Conservation (phyloP, 2,329 filamentous ascomycete genomes). For the Ophiostoma triangulosporum region DNA sequence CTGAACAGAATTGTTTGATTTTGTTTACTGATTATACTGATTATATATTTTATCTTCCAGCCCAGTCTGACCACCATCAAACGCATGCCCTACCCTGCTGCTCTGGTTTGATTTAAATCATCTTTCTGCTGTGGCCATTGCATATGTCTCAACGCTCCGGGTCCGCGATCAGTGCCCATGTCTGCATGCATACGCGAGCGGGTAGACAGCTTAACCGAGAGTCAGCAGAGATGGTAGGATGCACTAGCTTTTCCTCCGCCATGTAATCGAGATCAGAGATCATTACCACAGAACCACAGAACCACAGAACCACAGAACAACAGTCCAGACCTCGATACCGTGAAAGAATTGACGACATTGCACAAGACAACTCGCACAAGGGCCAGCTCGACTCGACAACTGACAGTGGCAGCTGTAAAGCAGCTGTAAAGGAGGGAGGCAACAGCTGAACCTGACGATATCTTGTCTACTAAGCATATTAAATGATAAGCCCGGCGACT, state of each 20-base stretch:
- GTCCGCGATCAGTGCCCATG: not conserved
- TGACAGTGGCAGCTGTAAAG: not conserved
- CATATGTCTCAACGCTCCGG: not conserved
- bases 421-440: too few species aligned
- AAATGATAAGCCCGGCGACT: not conserved
- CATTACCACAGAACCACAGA: too few species aligned
- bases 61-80: not conserved
- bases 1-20: not conserved
- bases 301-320: too few species aligned
- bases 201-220: constrained; percentile 2
- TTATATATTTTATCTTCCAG: not conserved
- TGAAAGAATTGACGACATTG: not conserved
- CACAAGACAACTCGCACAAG: not conserved
- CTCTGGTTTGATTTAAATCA: not conserved
- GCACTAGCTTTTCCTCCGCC: too few species aligned
- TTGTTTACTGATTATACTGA: not conserved
- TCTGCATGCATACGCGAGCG: not conserved
- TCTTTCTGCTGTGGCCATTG: not conserved
- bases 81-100: not conserved
- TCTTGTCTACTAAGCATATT: not conserved
- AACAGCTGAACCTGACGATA: too few species aligned
- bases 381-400: not conserved
- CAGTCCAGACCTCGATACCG: not conserved
- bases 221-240: too few species aligned
- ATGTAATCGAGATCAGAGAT: too few species aligned